phyloP scores from a whole-genome alignment of 2,329 filamentous ascomycete genomes.

The Xylariomycetidae sp. region DNA sequence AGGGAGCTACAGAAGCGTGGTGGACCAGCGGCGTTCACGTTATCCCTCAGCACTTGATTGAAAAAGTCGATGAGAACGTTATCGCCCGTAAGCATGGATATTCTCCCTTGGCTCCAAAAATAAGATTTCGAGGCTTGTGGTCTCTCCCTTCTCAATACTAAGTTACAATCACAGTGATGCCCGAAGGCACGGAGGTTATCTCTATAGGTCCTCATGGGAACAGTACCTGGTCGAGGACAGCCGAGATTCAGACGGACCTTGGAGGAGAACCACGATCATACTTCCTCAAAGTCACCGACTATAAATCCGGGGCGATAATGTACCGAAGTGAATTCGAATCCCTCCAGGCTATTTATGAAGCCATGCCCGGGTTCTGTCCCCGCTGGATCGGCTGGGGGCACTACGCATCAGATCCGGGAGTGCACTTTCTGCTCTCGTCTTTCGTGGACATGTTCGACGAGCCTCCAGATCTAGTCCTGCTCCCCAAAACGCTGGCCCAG shows the following conservation, averaged over 20 bases:
- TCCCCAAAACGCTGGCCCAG: conserved; percentile 1
- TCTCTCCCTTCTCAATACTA: too few species aligned
- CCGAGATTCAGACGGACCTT: conserved; percentile 3
- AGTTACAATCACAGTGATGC: too few species aligned
- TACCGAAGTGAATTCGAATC: conserved; percentile 6
- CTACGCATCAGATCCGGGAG: conserved; percentile 1
- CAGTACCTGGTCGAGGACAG: conserved; percentile 4
- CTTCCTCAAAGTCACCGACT: conserved; percentile 6
- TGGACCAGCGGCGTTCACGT: conserved; percentile 1
- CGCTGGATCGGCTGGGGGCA: conserved; percentile 1
- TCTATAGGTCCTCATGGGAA: conserved; percentile 3
- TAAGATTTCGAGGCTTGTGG: too few species aligned
- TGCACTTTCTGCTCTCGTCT: not conserved
- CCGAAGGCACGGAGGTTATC: conserved; percentile 19
- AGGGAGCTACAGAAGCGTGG: conserved; percentile 1
- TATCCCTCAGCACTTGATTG: conserved; percentile 5
- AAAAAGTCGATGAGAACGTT: conserved; percentile 1
- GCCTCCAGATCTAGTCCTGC: conserved; percentile 1
- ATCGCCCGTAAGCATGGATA: conserved; percentile 1
- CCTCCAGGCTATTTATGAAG: conserved; percentile 3
- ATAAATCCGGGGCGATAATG: conserved; percentile 4
- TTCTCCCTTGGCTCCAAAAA: not conserved
- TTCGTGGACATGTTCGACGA: conserved; percentile 2
- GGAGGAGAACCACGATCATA: conserved; percentile 3
- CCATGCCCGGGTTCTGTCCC: conserved; percentile 3